Evolutionary conservation across 495 filamentous ascomycete genomes (phyloP).

Genomic region (Penicillium cosmopolitanum): DNA sequence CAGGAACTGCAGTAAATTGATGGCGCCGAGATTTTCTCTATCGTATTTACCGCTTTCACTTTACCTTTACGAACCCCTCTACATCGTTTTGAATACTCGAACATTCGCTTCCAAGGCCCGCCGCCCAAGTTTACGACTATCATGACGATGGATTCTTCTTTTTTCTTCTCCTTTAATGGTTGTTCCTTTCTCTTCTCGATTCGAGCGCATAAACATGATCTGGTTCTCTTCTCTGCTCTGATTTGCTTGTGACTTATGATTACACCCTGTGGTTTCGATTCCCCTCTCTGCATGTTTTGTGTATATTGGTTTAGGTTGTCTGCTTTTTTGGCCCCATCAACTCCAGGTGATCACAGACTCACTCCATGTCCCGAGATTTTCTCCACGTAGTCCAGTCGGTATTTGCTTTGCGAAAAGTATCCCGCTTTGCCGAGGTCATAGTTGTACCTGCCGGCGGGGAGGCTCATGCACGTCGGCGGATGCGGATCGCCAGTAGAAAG

Average conservation of each 20-base stretch:
- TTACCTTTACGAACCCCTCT: neutral
- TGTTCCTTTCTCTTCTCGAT: slow-evolving; percentile 5
- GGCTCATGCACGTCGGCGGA: neutral
- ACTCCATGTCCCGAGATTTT: neutral
- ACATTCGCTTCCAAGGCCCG: slow-evolving; percentile 10
- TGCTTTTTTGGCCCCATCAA: slow-evolving; percentile 19
- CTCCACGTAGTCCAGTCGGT: neutral
- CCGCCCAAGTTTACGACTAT: slow-evolving; percentile 22
- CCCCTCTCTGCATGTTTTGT: slow-evolving; percentile 33
- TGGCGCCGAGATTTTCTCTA: neutral
- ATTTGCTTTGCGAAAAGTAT: neutral
- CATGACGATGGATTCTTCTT: slow-evolving; percentile 20
- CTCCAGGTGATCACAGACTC: slow-evolving; percentile 20
- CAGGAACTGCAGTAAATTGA: slow-evolving; percentile 16
- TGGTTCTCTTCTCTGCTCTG: slow-evolving; percentile 11
- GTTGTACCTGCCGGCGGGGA: neutral
- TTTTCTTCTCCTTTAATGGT: slow-evolving; percentile 18
- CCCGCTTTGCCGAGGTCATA: neutral
- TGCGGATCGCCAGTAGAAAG: neutral
- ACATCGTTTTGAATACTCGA: slow-evolving; percentile 5
- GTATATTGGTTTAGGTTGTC: slow-evolving; percentile 28
- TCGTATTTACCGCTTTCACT: slow-evolving; percentile 15
- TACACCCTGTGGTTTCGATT: slow-evolving; percentile 30
- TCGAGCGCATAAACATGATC: slow-evolving; percentile 25
- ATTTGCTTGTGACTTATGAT: slow-evolving; percentile 20